Base-by-base conservation (phyloP, 2,329 filamentous ascomycete genomes). In the Penicillium sp. region DNA sequence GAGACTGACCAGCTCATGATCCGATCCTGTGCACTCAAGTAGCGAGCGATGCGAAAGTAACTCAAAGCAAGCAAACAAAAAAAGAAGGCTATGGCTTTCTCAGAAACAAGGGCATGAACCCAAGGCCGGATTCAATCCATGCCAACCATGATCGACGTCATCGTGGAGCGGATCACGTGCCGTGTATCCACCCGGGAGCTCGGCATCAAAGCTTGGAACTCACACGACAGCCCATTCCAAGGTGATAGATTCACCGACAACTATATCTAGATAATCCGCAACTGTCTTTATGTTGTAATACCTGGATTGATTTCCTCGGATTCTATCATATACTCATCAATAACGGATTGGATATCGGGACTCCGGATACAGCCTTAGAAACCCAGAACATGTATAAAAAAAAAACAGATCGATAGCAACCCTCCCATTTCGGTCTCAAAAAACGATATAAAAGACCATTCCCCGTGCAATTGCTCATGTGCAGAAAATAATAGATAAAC, bases 241-340 rank as follows among this genome's bases (percentile, higher is more conserved):
- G 38, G 23, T 39, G 32, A 3, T 19, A 39, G n/a, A 44, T 44
- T 54, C 46, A 54, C 51, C 51, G 51, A 39, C 39, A 39, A 54
- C 46, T 50, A 47, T 29, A 34, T 44, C 47, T 38, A 50, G 46
- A 50, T 27, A 50, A 38, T 23, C 16, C 30, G 9, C 8, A 13
- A 32, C 13, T 19, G 8, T 36, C 4, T 29, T 7, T 23, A 8
- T 11, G 9, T 16, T 14, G 18, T 46, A 29, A 19, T 36, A 38
- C 18, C 34, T 47, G 39, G 26, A 41, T 27, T 53, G 36, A 55
- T 47, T 58, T 53, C 49, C 29, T 35, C 38, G 30, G 50, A 39
- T 56, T 62, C 56, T 63, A 63, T 61, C 59, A 60, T 63, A 51
- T 62, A 57, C 53, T 54, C 44, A 50, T 60, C 41, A 43, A 19